Percentiles rank a stretch among this genome's conserved stretches.
These are phyloP conservation scores for Dothiorella sarmentorum DNA, from an alignment of 2,329 filamentous ascomycete species.

Conservation along the genomic window DNA sequence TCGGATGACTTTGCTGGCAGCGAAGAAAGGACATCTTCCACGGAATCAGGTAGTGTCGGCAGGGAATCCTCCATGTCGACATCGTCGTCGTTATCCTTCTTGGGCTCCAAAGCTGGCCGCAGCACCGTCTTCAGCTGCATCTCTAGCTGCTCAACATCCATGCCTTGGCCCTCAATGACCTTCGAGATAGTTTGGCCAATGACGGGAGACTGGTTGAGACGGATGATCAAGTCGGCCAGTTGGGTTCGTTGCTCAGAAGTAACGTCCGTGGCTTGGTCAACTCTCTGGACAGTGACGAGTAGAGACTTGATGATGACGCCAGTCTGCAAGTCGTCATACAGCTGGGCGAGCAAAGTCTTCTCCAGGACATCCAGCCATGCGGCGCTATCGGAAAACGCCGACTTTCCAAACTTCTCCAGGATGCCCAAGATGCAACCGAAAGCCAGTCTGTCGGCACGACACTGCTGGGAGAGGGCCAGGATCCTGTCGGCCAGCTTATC, in stretches of 20 bases:
- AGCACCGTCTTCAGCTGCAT: conserved; percentile 70
- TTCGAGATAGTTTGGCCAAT: conserved; percentile 59
- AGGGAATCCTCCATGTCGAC: conserved; percentile 47
- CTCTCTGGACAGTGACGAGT: conserved; percentile 56
- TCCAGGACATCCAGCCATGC: conserved; percentile 47
- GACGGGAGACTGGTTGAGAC: conserved; percentile 29
- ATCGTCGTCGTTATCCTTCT: conserved; percentile 40
- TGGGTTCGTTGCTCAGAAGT: conserved; percentile 42
- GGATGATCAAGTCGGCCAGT: conserved; percentile 31
- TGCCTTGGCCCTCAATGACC: conserved; percentile 63
- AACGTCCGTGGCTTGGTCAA: conserved; percentile 55
- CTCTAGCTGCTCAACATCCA: conserved; percentile 73
- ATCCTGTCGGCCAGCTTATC: conserved; percentile 59
- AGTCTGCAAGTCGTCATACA: conserved; percentile 62
- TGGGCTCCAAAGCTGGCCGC: conserved; percentile 37
- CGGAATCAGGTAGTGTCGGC: conserved; percentile 17
- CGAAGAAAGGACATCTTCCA: conserved; percentile 20
- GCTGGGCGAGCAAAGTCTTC: conserved; percentile 56
- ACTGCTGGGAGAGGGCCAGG: conserved; percentile 60
- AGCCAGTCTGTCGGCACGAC: conserved; percentile 66
- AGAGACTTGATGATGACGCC: conserved; percentile 64
- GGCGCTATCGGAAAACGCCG: neutral
- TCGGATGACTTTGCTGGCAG: conserved; percentile 28
- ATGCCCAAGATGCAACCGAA: conserved; percentile 65
- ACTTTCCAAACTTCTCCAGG: conserved; percentile 10